Conservation (phyloP, 202 grass and related monocot species). For the Dendrocalamus latiflorus region DNA sequence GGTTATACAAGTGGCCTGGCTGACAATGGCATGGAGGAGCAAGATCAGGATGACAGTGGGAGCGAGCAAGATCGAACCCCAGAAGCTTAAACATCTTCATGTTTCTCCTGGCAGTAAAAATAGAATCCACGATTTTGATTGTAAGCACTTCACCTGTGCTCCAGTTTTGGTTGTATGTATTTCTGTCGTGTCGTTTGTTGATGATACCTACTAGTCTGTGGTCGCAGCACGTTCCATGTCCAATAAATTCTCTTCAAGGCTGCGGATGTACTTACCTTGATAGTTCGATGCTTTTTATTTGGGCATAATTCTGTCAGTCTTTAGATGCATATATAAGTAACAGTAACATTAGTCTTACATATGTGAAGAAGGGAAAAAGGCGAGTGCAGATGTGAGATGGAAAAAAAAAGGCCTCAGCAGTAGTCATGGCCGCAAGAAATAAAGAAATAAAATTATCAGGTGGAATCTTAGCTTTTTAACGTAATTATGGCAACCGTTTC, state of each 20-base stretch:
- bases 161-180: not conserved
- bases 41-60: not conserved
- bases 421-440: too few relatives aligned
- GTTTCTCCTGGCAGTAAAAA: not conserved
- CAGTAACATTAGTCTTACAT: too few relatives aligned
- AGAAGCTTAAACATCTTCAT: not conserved
- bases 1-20: slow-evolving; percentile 13
- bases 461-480: too few relatives aligned
- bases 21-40: not conserved
- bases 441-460: too few relatives aligned
- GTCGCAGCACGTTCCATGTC: not conserved
- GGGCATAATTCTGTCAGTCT: too few relatives aligned
- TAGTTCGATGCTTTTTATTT: not conserved
- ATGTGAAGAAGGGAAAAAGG: too few relatives aligned
- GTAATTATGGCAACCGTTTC: too few relatives aligned
- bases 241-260: not conserved
- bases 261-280: not conserved
- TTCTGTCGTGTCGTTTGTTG: not conserved
- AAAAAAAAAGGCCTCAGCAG: too few relatives aligned
- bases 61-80: not conserved
- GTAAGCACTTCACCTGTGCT: not conserved
- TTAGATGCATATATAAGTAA: too few relatives aligned
- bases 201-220: not conserved
- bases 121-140: not conserved
- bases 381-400: too few relatives aligned